Base-by-base conservation (phyloP, 352 stramenopile genomes). In the Globisporangium perplexum region DNA sequence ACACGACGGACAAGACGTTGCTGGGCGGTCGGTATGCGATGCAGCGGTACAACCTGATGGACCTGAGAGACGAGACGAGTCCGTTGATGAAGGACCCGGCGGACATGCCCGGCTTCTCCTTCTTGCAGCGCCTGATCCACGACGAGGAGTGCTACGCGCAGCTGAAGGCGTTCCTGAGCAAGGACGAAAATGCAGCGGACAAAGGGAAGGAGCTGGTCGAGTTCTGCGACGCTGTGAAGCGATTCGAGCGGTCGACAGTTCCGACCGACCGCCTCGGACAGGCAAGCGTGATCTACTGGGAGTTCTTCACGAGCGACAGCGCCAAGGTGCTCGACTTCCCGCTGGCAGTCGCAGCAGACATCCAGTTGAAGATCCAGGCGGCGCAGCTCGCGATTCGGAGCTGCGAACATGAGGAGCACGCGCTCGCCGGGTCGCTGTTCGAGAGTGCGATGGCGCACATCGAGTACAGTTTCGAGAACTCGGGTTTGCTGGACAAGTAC, bases 91-190 rank as follows among this genome's bases (percentile, higher is more conserved):
- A 79, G 44, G 84, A 93, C 48, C 72, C 82, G 3, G 65, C 75
- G 0, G 77, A 90, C 50, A 69, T 76, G 6, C 51, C 71, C 10
- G 84, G 82, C 11, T 95, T 92, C 57, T 90, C 79, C 28, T 95
- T 95, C 56, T 53, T 95, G n/a, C 82, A 95, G 66, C 78, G 84
- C 0, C 65, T 95, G 1, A 86, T 95, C 50, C 84, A 95, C 50
- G 84, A 95, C 46, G 84, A 95, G 73, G 84, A 95, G 47, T 95
- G 84, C 57, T 95, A 93, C 39, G 71, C 78, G 18, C 81, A 91
- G 54, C 66, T 93, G 10, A 93, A 92, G 47, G 61, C 57, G 5
- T 92, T 93, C 42, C 35, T 95, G 22, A 51, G 63, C 3, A 93
- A 91, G 48, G 74, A 91, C 10, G 69, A 72, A 12, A 65, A 72